phyloP scores from a whole-genome alignment of 1,284 basidiomycete genomes.

The Mrakiaceae sp. region DNA sequence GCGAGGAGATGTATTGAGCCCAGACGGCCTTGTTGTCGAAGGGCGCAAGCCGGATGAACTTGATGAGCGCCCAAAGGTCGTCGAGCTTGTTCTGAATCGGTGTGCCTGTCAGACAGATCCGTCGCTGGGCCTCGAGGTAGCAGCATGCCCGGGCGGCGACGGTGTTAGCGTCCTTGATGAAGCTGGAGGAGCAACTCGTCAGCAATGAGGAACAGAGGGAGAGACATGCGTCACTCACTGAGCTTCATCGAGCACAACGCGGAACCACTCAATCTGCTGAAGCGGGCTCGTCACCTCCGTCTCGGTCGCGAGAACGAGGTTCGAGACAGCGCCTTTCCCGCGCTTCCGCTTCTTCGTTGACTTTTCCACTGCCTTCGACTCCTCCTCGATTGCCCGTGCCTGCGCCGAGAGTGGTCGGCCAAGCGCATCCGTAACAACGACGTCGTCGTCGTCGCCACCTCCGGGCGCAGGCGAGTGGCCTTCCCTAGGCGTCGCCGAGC shows the following conservation, averaged over 20 bases:
- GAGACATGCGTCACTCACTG: constrained; percentile 54
- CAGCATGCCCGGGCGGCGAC: constrained; percentile 91
- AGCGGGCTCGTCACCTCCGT: constrained; percentile 68
- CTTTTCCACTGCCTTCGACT: constrained; percentile 43
- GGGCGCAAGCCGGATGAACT: constrained; percentile 83
- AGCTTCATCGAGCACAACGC: constrained; percentile 94
- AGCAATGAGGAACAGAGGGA: neutral
- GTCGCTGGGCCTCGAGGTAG: constrained; percentile 83
- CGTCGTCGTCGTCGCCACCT: constrained; percentile 11
- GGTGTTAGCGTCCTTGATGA: constrained; percentile 90
- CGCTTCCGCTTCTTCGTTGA: constrained; percentile 49
- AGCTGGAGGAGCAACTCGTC: constrained; percentile 42
- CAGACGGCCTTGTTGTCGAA: constrained; percentile 87
- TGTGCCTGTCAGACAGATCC: constrained; percentile 89
- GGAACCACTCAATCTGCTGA: constrained; percentile 94
- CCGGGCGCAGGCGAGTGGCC: too few relatives aligned
- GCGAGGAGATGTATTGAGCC: constrained; percentile 84
- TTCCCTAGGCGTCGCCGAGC: constrained; percentile 23
- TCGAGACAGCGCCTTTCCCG: constrained; percentile 32
- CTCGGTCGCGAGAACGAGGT: constrained; percentile 19
- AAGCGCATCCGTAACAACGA: constrained; percentile 1
- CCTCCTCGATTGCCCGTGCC: constrained; percentile 41
- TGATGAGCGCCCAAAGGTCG: constrained; percentile 92
- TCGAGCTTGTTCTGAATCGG: constrained; percentile 98
- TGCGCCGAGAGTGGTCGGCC: too few relatives aligned